Conservation (phyloP, 139 green algal genomes). For the Nannochloris sp. region DNA sequence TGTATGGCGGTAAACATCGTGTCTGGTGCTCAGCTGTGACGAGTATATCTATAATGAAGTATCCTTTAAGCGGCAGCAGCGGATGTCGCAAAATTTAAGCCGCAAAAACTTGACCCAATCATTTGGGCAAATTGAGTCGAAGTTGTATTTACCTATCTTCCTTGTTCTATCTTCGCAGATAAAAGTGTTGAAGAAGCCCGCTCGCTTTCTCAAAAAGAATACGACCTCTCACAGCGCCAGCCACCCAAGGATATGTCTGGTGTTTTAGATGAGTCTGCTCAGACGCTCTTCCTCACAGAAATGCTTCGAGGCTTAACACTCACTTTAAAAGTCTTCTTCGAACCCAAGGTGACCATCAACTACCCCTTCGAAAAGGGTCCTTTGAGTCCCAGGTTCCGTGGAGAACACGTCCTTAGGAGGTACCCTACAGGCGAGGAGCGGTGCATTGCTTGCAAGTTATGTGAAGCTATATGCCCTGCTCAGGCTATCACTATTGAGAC, state of each 20-base stretch:
- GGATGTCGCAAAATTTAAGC: too few species aligned
- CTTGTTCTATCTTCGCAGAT: too few species aligned
- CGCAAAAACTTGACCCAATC: too few species aligned
- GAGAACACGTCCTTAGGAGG: slow-evolving; percentile 92
- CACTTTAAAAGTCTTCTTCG: slow-evolving; percentile 94
- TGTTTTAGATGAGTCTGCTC: slow-evolving; percentile 84
- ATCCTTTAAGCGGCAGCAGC: too few species aligned
- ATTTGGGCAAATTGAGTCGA: too few species aligned
- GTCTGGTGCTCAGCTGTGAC: too few species aligned
- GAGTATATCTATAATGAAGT: too few species aligned
- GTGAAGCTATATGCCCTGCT: slow-evolving; percentile 80
- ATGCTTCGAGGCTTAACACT: slow-evolving; percentile 82
- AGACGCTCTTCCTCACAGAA: slow-evolving; percentile 97
- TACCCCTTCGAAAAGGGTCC: slow-evolving; percentile 99
- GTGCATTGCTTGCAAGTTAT: slow-evolving; percentile 99
- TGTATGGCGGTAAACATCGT: too few species aligned
- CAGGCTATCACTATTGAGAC: slow-evolving; percentile 99
- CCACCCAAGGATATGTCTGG: slow-evolving; percentile 35
- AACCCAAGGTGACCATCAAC: slow-evolving; percentile 97
- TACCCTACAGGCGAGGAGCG: slow-evolving; percentile 98
- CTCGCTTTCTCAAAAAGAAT: slow-evolving; percentile 18
- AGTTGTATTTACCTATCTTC: too few species aligned
- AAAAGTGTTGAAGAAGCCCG: slow-evolving; percentile 5
- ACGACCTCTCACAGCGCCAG: slow-evolving; percentile 19
- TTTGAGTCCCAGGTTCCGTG: slow-evolving; percentile 90